Evolutionary conservation across 73 alveolate species (phyloP), one percentile per base, ranked within the genome.

Genomic region (Paramecium octaurelia): DNA sequence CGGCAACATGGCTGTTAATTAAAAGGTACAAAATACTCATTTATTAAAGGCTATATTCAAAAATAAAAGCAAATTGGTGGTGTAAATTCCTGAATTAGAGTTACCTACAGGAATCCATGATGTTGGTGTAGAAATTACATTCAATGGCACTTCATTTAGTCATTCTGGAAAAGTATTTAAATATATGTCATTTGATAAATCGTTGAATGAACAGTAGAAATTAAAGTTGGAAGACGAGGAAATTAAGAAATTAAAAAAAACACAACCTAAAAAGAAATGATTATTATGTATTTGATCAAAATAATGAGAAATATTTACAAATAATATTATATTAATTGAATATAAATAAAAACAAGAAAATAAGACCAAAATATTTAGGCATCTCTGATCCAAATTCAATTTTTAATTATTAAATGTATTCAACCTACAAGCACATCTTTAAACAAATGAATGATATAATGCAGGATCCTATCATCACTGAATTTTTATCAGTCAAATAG

Each of bases 201-300:
- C 86, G 8, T 14, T 89, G 23, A 77, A 88, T 44, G 80, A 70
- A 40, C 36, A 89, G n/a, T 40, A 89, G 58, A 89, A 83, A 89
- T 50, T 68, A n/a, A 89, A 89, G 48, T 29, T 89, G 40, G 94
- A 89, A 71, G 94, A 89, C 73, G 94, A 77, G n/a, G 94, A 89
- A 71, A 20, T 89, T 12, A 89, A 89, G 24, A 89, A 89, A 70
- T 54, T 89, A 69, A 89, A 89, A 71, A 89, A 89, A 85, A 89
- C 71, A 58, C 59, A 77, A 20, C 94, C 94, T 24, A 89, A 89
- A 23, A 80, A 80, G 91, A 48, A 48, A 80, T 42, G 91, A 80
- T 73, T 73, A 54, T 18, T 54, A 18, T 54, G 21, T 54, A 54
- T 54, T 54, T 54, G 69, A 54, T 54, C 9, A 54, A 54, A 54